A percentile compares a stretch with the other conserved stretches of the same genome.
phyloP scores from a whole-genome alignment of 2,329 filamentous ascomycete genomes.

The Pseudopyrenochaeta lycopersici region DNA sequence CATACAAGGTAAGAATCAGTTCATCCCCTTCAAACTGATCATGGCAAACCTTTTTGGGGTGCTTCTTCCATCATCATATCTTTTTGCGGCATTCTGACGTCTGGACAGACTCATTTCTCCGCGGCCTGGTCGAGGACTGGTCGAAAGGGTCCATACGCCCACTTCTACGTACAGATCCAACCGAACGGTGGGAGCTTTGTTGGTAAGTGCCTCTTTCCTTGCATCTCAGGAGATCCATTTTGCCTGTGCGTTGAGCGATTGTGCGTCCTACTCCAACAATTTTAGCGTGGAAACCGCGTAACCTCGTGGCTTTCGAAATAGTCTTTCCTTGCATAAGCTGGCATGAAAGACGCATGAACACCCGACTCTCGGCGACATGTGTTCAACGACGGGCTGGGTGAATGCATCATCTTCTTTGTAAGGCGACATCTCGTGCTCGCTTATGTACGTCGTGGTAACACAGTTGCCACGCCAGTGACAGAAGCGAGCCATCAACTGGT shows the following conservation, averaged over 20 bases:
- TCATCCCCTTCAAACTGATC: not conserved
- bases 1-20: constrained; percentile 75
- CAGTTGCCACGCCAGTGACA: constrained; percentile 7
- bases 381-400: constrained; percentile 1
- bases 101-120: constrained; percentile 75
- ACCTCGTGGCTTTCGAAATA: constrained; percentile 6
- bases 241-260: constrained; percentile 4
- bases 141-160: constrained; percentile 71
- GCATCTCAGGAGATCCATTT: not conserved
- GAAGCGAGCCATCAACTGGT: constrained; percentile 2
- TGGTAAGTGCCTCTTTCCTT: constrained; percentile 60
- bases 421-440: constrained; percentile 8
- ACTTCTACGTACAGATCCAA: constrained; percentile 87
- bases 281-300: not conserved
- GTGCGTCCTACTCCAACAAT: constrained; percentile 2
- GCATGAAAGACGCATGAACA: constrained; percentile 11
- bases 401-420: not conserved
- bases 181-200: constrained; percentile 73
- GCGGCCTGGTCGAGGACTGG: constrained; percentile 89
- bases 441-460: constrained; percentile 7
- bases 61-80: not conserved
- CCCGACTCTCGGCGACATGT: constrained; percentile 8
- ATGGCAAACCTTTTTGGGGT: not conserved
- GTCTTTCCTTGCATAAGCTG: constrained; percentile 2
- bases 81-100: constrained; percentile 26